Percentiles rank a stretch among this genome's conserved stretches.
Evolutionary conservation across 768 basidiomycete genomes (phyloP).

Genomic region (Panellus pusillus): DNA sequence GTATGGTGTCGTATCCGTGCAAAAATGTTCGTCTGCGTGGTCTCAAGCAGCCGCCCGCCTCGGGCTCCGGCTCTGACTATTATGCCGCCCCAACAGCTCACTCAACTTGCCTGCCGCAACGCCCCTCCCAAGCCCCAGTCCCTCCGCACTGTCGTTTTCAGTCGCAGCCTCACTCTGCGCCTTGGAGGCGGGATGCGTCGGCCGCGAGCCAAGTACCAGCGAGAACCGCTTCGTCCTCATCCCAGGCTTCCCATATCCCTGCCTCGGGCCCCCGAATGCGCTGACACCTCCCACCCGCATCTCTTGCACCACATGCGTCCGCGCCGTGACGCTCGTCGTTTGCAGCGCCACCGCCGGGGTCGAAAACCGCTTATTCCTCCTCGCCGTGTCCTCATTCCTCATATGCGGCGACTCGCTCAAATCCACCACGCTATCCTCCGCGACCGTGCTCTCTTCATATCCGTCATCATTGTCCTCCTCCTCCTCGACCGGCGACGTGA

Average conservation of each 20-base stretch:
- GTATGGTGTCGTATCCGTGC: not conserved
- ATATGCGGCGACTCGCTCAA: conserved; percentile 24
- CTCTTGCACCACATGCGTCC: conserved; percentile 35
- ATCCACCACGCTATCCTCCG: conserved; percentile 5
- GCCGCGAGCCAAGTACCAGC: conserved; percentile 49
- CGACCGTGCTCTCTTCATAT: not conserved
- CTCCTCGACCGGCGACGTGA: conserved; percentile 15
- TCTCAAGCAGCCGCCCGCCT: conserved; percentile 7
- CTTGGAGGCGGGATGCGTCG: conserved; percentile 32
- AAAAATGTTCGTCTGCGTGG: not conserved
- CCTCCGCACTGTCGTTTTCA: conserved; percentile 17
- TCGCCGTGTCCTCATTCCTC: conserved; percentile 58
- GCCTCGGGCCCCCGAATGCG: conserved; percentile 18
- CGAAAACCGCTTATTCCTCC: conserved; percentile 70
- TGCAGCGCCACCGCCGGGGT: conserved; percentile 77
- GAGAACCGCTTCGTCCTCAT: conserved; percentile 55
- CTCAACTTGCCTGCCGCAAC: conserved; percentile 55
- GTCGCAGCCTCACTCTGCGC: conserved; percentile 13
- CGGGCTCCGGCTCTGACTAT: conserved; percentile 7
- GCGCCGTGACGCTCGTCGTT: conserved; percentile 66
- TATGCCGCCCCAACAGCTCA: conserved; percentile 49
- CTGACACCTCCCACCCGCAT: conserved; percentile 9
- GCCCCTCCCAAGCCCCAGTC: conserved; percentile 37
- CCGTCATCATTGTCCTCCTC: conserved; percentile 22
- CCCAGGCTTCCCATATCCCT: conserved; percentile 25